A percentile compares a stretch with the other conserved stretches of the same genome.
These are phyloP conservation scores for Striga hermonthica DNA, from an alignment of 305 asterid species.

Conservation along the genomic window DNA sequence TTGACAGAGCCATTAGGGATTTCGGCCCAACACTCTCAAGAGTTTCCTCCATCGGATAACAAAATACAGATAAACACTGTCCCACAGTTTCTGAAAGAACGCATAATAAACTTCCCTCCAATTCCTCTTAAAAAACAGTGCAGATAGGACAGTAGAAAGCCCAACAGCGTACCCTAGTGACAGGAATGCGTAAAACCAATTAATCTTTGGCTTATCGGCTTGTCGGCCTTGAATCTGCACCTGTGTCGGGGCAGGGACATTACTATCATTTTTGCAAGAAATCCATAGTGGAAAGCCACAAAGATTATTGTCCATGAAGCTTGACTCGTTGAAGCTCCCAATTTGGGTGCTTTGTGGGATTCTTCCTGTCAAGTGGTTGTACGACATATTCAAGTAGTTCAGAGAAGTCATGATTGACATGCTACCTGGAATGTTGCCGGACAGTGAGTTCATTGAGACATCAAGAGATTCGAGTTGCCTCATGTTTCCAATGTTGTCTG, in stretches of 20 bases:
- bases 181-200: slow-evolving; percentile 16
- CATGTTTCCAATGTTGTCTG: too few species aligned
- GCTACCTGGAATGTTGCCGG: slow-evolving; percentile 31
- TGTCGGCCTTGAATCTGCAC: too few species aligned
- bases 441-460: slow-evolving; percentile 31
- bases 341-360: slow-evolving; percentile 16
- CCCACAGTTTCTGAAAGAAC: not conserved
- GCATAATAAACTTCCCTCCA: slow-evolving; percentile 32
- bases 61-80: too few species aligned
- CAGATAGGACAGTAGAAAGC: slow-evolving; percentile 10
- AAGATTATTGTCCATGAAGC: slow-evolving; percentile 19
- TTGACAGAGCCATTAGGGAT: too few species aligned
- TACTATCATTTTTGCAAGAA: not conserved
- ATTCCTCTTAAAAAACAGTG: slow-evolving; percentile 20
- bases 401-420: slow-evolving; percentile 16
- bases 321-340: not conserved
- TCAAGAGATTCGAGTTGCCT: slow-evolving; percentile 25
- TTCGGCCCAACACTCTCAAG: too few species aligned
- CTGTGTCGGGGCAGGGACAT: not conserved
- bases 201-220: not conserved
- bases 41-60: too few species aligned
- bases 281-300: slow-evolving; percentile 20
- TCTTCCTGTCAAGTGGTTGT: slow-evolving; percentile 18
- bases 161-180: slow-evolving; percentile 9
- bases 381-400: slow-evolving; percentile 6